These are phyloP conservation scores for Spergularia bocconei DNA, from an alignment of 148 eudicot genomes.

Conservation along the genomic window DNA sequence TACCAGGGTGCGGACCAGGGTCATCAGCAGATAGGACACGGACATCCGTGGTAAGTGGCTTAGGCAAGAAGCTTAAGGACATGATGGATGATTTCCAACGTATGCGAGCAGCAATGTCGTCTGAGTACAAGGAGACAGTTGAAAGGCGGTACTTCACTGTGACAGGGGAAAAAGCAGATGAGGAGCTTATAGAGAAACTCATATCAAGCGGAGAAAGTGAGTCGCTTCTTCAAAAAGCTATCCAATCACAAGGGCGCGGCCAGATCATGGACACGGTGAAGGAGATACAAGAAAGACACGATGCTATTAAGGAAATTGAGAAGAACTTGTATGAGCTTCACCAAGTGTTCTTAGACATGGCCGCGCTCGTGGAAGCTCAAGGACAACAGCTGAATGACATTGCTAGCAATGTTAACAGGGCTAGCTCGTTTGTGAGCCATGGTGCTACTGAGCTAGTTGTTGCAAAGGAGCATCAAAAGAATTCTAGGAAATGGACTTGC, in stretches of 20 bases:
- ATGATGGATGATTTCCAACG: constrained; percentile 73
- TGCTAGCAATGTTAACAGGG: constrained; percentile 59
- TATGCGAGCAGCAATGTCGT: constrained; percentile 53
- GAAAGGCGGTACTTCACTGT: constrained; percentile 67
- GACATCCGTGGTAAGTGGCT: constrained; percentile 58
- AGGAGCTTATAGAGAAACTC: constrained; percentile 58
- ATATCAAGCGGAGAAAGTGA: constrained; percentile 76
- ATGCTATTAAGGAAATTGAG: constrained; percentile 73
- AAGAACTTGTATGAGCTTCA: constrained; percentile 67
- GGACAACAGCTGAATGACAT: constrained; percentile 79
- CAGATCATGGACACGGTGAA: constrained; percentile 74
- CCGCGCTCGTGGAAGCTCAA: constrained; percentile 74
- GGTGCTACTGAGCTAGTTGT: constrained; percentile 54
- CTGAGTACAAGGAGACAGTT: constrained; percentile 70
- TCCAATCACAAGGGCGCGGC: constrained; percentile 77
- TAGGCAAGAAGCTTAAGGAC: constrained; percentile 64
- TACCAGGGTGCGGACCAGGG: constrained; percentile 68
- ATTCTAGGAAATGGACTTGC: constrained; percentile 56
- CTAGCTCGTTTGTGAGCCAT: constrained; percentile 58
- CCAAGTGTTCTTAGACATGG: constrained; percentile 81
- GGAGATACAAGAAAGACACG: constrained; percentile 75
- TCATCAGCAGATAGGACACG: constrained; percentile 69
- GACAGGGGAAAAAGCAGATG: constrained; percentile 67
- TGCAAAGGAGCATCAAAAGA: constrained; percentile 56
- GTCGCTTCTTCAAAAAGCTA: constrained; percentile 64